Evolutionary conservation across 2,329 filamentous ascomycete genomes (phyloP).

Genomic region (Hirsutella thompsonii): DNA sequence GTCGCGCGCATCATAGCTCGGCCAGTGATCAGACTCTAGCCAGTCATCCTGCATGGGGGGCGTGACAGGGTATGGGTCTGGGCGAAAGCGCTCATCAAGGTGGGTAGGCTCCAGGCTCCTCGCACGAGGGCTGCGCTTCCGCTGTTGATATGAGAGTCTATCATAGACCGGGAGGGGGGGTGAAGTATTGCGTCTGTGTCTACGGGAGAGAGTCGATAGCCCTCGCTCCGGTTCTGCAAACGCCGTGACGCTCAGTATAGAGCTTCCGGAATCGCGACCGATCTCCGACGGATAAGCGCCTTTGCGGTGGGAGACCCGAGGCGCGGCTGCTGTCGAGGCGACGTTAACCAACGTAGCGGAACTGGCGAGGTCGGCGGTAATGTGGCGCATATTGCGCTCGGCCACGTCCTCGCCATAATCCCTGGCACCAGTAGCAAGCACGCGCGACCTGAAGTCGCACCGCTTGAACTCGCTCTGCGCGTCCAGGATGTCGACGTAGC

Average conservation of each 20-base stretch:
- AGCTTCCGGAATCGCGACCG: too few relatives aligned
- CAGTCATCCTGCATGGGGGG: not conserved
- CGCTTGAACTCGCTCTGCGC: slow-evolving; percentile 39
- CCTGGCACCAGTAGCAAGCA: slow-evolving; percentile 35
- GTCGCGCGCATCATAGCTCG: not conserved
- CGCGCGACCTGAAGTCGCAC: slow-evolving; percentile 32
- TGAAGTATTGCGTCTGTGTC: too few relatives aligned
- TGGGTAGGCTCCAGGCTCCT: not conserved
- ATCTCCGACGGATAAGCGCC: too few relatives aligned
- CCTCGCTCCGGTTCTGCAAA: too few relatives aligned
- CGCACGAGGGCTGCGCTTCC: not conserved
- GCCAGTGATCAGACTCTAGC: not conserved
- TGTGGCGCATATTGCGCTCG: slow-evolving; percentile 41
- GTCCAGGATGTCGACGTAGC: slow-evolving; percentile 41
- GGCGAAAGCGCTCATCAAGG: not conserved
- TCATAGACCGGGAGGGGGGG: too few relatives aligned
- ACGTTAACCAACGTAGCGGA: slow-evolving; percentile 13
- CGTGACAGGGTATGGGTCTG: slow-evolving; percentile 3
- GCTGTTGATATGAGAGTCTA: not conserved
- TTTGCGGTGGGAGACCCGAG: not conserved
- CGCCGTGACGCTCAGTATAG: too few relatives aligned
- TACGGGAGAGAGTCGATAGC: too few relatives aligned
- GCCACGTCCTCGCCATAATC: slow-evolving; percentile 55
- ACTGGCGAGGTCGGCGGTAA: slow-evolving; percentile 18
- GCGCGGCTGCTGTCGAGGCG: slow-evolving; percentile 11